Base-by-base conservation (phyloP, 768 basidiomycete species). In the Trametes cingulata region DNA sequence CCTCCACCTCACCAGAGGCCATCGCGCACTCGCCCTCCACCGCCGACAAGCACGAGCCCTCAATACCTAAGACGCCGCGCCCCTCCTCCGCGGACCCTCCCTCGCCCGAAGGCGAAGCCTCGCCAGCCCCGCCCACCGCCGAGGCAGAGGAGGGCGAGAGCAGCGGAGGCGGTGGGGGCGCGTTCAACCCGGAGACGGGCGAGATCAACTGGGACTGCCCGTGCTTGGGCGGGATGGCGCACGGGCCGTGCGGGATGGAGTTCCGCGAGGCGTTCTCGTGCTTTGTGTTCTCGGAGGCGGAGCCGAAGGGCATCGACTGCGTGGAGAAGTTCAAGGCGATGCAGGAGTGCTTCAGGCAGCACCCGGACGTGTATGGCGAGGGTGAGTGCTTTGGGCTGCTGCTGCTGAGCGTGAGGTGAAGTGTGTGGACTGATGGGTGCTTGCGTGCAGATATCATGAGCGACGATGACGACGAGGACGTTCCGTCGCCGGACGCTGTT, bases 191-290 rank as follows among this genome's bases (percentile, higher is more conserved):
- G 19, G 94, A 85, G 63, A 99, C 97, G 1, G 97, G 97, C 43
- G 95, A 98, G 82, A 98, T 99, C 69, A 99, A 99, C 77, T 99
- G 97, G 97, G 97, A 98, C 71, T 99, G 97, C 73, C 94, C 97
- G 1, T 98, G 97, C 73, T 85, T 99, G 8, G 97, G 97, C 33
- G 97, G 97, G 50, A 98, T 99, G 97, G 96, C 96, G 10, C 82
- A 98, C 70, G 96, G 97, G 6, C 94, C 95, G 10, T 99, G 97
- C 69, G 97, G 97, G 9, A 80, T 82, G 61, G 82, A 98, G 65
- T 99, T 99, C 79, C 87, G 88, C 63, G 91, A 88, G 62, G 96
- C 97, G 0, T 99, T 99, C 76, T 93, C 93, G 36, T 99, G 97
- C 76, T 99, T 99, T 67, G 86, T 99, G 7, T 87, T 84, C 74